Evolutionary conservation across 148 eudicot species (phyloP), one percentile per base, ranked within the genome.

Genomic region (Suaeda aralocaspica): DNA sequence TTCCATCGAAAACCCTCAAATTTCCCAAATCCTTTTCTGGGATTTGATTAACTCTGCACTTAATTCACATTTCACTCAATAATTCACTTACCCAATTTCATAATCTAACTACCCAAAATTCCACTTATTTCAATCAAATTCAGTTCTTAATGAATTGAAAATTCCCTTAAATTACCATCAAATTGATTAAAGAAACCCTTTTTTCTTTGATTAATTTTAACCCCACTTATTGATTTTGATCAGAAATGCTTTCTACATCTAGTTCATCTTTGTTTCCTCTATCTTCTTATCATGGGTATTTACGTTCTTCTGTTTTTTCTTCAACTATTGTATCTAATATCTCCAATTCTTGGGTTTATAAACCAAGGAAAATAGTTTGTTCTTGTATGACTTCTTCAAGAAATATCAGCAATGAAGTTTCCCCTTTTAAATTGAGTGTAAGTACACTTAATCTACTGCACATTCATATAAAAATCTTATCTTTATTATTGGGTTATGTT

Each of bases 371-470:
- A 68, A 44, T 67, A 73, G 78, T 70, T 0, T 86, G 90, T 76
- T 82, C 69, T 73, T 86, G 88, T 82, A 36, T 82, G 77, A 81
- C 89, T 28, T 82, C 92, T 59, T 82, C 88, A 12, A 76, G 76
- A 46, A 79, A 86, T 60, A 66, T 78, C 56, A 79, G 74, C 61
- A 85, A 81, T 77, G 90, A 71, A 31, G 55, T 84, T 77, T 65
- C 87, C 29, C 26, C 77, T 21, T 52, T 79, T 19, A 80, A 82
- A 41, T 57, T 77, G 44, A 78, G 57, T 76, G 92, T 88, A 79
- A 85, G 75, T 72, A 18, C 16, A 41, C 42, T 28, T 62, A 19
- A 36, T 58, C 22, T 12, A 14, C n/a, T 51, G 7, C 14, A 64
- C n/a, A n/a, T n/a, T n/a, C n/a, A n/a, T n/a, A n/a, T n/a, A n/a